These are phyloP conservation scores for Pseudozyma tsukubaensis DNA, from an alignment of 1,284 basidiomycete species.

Conservation along the genomic window DNA sequence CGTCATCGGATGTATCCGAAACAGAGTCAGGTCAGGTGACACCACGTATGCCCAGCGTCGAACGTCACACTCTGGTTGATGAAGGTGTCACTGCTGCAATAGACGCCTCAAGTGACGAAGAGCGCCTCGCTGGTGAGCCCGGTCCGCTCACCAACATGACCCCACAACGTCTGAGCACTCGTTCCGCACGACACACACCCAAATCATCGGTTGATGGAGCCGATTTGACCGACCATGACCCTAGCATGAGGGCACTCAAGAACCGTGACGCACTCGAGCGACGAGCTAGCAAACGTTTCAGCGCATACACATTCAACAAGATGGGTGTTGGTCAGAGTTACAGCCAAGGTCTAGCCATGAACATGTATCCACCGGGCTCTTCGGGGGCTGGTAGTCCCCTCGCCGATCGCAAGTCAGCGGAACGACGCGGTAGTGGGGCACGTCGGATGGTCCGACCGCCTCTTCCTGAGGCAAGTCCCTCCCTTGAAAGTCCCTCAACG, in stretches of 20 bases:
- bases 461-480: constrained; percentile 36
- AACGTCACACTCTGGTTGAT: constrained; percentile 47
- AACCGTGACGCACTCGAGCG: constrained; percentile 87
- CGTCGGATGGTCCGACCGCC: constrained; percentile 39
- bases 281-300: constrained; percentile 94
- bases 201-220: constrained; percentile 38
- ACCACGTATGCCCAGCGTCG: constrained; percentile 29
- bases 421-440: constrained; percentile 35
- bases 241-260: constrained; percentile 87
- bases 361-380: constrained; percentile 31
- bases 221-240: constrained; percentile 77
- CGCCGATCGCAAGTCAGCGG: constrained; percentile 37
- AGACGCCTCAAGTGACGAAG: constrained; percentile 16
- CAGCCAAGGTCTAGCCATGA: constrained; percentile 43
- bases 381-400: constrained; percentile 36
- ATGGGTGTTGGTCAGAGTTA: constrained; percentile 75
- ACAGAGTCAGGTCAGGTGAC: constrained; percentile 31
- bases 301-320: constrained; percentile 93
- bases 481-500: constrained; percentile 36
- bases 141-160: constrained; percentile 24
- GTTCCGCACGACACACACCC: constrained; percentile 36
- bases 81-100: constrained; percentile 5
- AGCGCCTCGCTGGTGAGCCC: constrained; percentile 20
- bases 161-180: constrained; percentile 37
- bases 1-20: constrained; percentile 25